phyloP scores from a whole-genome alignment of 345 rosid genomes.

The Leavenworthia alabamica region DNA sequence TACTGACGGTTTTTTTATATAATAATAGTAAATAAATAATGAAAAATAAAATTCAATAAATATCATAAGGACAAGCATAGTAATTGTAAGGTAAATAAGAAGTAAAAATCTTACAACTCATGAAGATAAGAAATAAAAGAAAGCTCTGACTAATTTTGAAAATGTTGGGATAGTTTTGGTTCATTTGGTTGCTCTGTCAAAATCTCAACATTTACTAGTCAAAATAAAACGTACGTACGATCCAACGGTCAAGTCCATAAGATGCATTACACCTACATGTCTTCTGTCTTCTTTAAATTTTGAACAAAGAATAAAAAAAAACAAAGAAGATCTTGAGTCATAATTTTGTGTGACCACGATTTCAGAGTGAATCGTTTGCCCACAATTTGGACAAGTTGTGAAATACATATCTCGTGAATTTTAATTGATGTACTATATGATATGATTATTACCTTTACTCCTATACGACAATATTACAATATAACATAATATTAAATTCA shows the following conservation, averaged over 20 bases:
- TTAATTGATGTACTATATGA: conserved; percentile 18
- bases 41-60: conserved; percentile 17
- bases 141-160: conserved; percentile 22
- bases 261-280: conserved; percentile 25
- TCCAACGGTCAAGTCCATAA: conserved; percentile 28
- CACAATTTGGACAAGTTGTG: conserved; percentile 25
- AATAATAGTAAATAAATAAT: neutral
- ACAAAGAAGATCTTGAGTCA: conserved; percentile 4
- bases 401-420: conserved; percentile 33
- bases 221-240: conserved; percentile 29
- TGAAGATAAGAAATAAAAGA: neutral
- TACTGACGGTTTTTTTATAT: neutral
- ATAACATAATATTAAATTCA: neutral
- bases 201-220: conserved; percentile 28
- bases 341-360: conserved; percentile 13
- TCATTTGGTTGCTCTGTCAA: conserved; percentile 25
- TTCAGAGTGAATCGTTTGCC: conserved; percentile 24
- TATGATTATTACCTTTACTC: conserved; percentile 27
- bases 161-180: conserved; percentile 27
- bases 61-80: conserved; percentile 13
- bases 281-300: conserved; percentile 7
- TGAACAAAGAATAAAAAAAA: neutral
- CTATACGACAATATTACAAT: conserved; percentile 9
- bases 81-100: conserved; percentile 12
- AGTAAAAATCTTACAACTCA: conserved; percentile 8